A percentile compares a stretch with the other conserved stretches of the same genome.
Evolutionary conservation across 2,329 filamentous ascomycete genomes (phyloP).

Genomic region (Myriangium duriaei): DNA sequence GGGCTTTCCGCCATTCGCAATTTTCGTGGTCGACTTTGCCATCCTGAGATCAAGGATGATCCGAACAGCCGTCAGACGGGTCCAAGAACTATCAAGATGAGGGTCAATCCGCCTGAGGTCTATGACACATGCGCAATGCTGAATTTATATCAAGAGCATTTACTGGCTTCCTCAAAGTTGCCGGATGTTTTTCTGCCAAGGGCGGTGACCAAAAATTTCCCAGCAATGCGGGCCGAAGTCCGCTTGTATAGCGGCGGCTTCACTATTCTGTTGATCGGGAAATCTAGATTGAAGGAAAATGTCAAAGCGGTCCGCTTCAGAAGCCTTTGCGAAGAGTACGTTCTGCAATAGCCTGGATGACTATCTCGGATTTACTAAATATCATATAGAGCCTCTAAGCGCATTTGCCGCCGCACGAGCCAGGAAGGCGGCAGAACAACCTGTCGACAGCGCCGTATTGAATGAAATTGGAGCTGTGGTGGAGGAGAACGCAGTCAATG

Average conservation of each 20-base stretch:
- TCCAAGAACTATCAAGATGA: no score
- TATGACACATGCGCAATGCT: not conserved
- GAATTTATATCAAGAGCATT: conserved; percentile 1
- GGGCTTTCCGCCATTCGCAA: conserved; percentile 14
- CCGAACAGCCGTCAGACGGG: not conserved
- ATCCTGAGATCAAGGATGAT: conserved; percentile 3
- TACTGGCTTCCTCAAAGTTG: not conserved
- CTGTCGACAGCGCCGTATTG: not conserved
- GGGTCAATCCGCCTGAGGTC: no score
- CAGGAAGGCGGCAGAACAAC: conserved; percentile 1
- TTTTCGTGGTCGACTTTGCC: conserved; percentile 16
- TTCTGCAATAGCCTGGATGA: not conserved
- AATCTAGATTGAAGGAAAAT: no score
- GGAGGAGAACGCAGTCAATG: conserved; percentile 2
- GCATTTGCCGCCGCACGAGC: conserved; percentile 21
- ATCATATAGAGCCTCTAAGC: conserved; percentile 17
- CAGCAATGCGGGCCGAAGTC: not conserved
- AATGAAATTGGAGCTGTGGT: not conserved
- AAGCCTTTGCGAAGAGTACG: conserved; percentile 19
- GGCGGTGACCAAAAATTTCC: conserved; percentile 12
- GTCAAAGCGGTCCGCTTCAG: conserved; percentile 15
- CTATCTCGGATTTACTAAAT: no score
- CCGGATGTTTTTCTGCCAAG: conserved; percentile 9
- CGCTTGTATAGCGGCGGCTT: not conserved
- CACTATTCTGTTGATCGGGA: no score